These are phyloP conservation scores for Stephanodiscus minutulus DNA, from an alignment of 108 stramenopile species.

Conservation along the genomic window DNA sequence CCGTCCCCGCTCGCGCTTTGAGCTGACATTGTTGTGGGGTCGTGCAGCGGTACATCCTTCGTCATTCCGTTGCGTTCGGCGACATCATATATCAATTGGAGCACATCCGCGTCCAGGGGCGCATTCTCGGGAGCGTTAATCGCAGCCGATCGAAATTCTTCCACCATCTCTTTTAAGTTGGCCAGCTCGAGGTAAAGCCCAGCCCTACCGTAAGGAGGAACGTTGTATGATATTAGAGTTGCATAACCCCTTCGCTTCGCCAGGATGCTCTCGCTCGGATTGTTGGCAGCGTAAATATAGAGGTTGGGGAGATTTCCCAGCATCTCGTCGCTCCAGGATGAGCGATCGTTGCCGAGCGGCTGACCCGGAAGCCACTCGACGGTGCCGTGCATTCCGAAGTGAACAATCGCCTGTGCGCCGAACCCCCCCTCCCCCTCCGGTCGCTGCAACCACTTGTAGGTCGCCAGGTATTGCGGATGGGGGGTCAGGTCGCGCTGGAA, in stretches of 20 bases:
- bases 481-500: slow-evolving; percentile 88
- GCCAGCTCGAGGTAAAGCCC: slow-evolving; percentile 87
- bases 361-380: slow-evolving; percentile 85
- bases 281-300: slow-evolving; percentile 88
- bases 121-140: slow-evolving; percentile 5
- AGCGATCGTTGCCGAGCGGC: slow-evolving; percentile 78
- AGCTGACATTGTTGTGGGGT: not conserved
- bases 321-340: slow-evolving; percentile 80
- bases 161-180: slow-evolving; percentile 75
- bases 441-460: slow-evolving; percentile 72
- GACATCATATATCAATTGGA: slow-evolving; percentile 53
- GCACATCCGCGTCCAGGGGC: slow-evolving; percentile 33
- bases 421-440: slow-evolving; percentile 54
- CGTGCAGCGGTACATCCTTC: slow-evolving; percentile 51
- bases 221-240: slow-evolving; percentile 80
- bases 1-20: no score
- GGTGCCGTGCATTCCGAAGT: slow-evolving; percentile 55
- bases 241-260: slow-evolving; percentile 89
- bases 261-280: slow-evolving; percentile 86
- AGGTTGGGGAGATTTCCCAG: slow-evolving; percentile 76
- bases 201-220: slow-evolving; percentile 85
- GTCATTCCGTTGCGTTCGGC: slow-evolving; percentile 53
- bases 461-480: slow-evolving; percentile 87
- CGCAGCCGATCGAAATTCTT: slow-evolving; percentile 68
- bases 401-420: slow-evolving; percentile 73